phyloP scores from a whole-genome alignment of 2,329 filamentous ascomycete genomes.

The Conoideocrella luteorostrata region DNA sequence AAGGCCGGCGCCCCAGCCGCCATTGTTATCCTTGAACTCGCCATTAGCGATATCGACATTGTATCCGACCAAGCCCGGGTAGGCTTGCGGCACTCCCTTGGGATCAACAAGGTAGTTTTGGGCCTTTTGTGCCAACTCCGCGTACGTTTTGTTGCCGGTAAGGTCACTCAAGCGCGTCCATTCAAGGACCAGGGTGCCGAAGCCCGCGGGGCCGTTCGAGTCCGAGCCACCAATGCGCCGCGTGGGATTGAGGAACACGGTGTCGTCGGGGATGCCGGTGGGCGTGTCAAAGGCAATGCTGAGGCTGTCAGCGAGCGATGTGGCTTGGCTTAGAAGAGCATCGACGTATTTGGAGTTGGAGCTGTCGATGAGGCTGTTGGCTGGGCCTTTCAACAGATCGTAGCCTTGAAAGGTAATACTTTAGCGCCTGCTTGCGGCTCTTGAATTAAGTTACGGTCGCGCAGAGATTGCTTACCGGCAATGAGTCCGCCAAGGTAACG shows the following conservation, averaged over 20 bases:
- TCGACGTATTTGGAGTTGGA: conserved; percentile 38
- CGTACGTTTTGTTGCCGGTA: conserved; percentile 62
- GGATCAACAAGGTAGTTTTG: conserved; percentile 68
- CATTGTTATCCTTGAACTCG: conserved; percentile 56
- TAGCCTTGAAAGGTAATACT: no score
- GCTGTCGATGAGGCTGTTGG: conserved; percentile 40
- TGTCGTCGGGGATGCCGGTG: conserved; percentile 67
- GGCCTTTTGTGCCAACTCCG: conserved; percentile 56
- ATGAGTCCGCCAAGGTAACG: conserved; percentile 78
- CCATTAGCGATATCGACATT: conserved; percentile 60
- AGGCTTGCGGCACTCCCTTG: conserved; percentile 54
- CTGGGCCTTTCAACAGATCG: conserved; percentile 65
- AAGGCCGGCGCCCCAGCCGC: conserved; percentile 70
- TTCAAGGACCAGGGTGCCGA: conserved; percentile 74
- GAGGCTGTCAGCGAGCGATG: conserved; percentile 62
- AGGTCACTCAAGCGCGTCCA: conserved; percentile 77
- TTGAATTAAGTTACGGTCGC: not conserved
- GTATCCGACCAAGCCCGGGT: conserved; percentile 68
- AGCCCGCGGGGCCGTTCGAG: conserved; percentile 67
- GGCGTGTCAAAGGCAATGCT: conserved; percentile 73
- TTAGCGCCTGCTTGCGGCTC: no score
- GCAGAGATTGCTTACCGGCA: conserved; percentile 43
- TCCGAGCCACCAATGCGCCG: conserved; percentile 40
- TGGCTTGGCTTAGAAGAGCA: conserved; percentile 58
- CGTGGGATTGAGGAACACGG: conserved; percentile 51